Evolutionary conservation across 2,329 filamentous ascomycete species (phyloP).

Genomic region (Pseudocercospora eumusae): DNA sequence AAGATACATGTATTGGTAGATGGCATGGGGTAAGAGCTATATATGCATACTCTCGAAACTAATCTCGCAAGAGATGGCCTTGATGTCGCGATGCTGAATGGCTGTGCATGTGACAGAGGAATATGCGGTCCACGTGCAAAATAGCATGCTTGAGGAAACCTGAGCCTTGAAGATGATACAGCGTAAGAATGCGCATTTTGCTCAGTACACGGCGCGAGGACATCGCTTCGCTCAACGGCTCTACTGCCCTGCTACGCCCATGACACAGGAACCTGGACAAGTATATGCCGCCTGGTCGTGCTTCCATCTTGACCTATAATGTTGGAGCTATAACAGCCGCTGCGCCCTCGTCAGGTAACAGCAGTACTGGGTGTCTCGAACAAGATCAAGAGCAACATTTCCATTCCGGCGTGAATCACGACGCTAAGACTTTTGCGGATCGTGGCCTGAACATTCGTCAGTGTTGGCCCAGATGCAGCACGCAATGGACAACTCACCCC

Average conservation of each 20-base stretch:
- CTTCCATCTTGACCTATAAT: background rate
- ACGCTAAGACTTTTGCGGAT: background rate
- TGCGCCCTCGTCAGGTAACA: background rate
- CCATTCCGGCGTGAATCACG: background rate
- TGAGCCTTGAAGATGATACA: background rate
- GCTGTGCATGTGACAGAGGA: background rate
- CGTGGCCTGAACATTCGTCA: background rate
- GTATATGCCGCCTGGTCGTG: too few relatives aligned
- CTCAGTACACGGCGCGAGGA: background rate
- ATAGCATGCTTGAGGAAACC: background rate
- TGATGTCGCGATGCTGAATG: conserved; percentile 4
- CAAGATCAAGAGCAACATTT: background rate
- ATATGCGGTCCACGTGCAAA: background rate
- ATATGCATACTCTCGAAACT: background rate
- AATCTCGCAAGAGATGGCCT: background rate
- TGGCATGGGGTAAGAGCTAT: background rate
- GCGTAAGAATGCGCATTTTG: background rate
- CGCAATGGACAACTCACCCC: conserved; percentile 42
- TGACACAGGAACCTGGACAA: background rate
- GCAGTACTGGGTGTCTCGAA: background rate
- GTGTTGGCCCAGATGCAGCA: background rate
- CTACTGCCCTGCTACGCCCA: background rate
- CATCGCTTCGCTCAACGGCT: background rate
- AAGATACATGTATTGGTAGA: background rate
- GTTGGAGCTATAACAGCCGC: background rate